Evolutionary conservation across 2,329 filamentous ascomycete species (phyloP).

Genomic region (Fusarium stilboides): DNA sequence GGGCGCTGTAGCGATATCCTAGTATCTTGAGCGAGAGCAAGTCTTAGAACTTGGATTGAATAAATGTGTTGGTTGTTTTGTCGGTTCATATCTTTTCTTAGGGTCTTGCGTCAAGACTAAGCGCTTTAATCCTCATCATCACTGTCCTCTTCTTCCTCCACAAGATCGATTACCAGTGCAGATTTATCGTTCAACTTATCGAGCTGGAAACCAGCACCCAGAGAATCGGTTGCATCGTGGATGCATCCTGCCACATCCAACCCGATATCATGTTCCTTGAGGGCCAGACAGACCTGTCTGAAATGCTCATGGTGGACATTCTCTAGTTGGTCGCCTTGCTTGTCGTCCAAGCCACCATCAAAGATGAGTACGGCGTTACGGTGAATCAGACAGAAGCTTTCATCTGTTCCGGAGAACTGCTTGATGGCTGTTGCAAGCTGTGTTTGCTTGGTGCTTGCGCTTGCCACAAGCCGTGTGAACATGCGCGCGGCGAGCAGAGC

Average conservation of each 20-base stretch:
- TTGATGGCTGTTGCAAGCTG: constrained; percentile 14
- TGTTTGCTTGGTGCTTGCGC: neutral
- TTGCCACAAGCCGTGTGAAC: constrained; percentile 20
- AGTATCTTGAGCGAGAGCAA: too few relatives aligned
- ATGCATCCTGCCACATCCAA: constrained; percentile 25
- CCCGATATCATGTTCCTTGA: constrained; percentile 24
- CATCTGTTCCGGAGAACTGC: neutral
- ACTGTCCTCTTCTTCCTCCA: constrained; percentile 21
- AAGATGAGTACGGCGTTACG: constrained; percentile 12
- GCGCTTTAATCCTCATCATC: constrained; percentile 4
- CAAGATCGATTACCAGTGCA: constrained; percentile 23
- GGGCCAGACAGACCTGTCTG: constrained; percentile 17
- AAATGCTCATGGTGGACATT: constrained; percentile 24
- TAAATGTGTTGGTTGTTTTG: too few relatives aligned
- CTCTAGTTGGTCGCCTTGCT: neutral
- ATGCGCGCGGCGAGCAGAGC: neutral
- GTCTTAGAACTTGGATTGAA: too few relatives aligned
- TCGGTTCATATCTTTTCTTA: too few relatives aligned
- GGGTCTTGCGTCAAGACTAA: neutral
- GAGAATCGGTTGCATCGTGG: constrained; percentile 13
- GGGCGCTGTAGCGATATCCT: too few relatives aligned
- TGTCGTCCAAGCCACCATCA: neutral
- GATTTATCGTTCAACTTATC: constrained; percentile 20
- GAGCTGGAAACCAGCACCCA: constrained; percentile 17
- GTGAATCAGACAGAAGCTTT: constrained; percentile 14